Percentiles rank a stretch among this genome's conserved stretches.
Conservation (phyloP, 1,284 basidiomycete species). For the Tylopilus sp. region DNA sequence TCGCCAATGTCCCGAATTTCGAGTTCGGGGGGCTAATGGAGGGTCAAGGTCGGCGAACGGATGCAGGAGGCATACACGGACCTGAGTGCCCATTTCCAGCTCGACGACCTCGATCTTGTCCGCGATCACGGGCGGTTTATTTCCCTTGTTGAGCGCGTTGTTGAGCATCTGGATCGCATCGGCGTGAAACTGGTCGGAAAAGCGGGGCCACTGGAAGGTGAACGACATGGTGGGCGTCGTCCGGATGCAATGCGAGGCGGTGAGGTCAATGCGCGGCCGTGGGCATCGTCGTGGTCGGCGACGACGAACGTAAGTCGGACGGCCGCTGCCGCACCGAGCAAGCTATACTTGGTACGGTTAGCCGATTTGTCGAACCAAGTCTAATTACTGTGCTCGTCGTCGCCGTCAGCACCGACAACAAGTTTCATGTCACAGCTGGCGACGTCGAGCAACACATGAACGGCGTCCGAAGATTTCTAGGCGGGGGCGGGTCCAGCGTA, state of each 20-base stretch:
- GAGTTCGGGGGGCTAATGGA: slow-evolving; percentile 84
- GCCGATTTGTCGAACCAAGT: slow-evolving; percentile 1
- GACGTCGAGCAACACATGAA: slow-evolving; percentile 49
- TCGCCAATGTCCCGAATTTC: slow-evolving; percentile 99
- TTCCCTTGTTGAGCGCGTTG: slow-evolving; percentile 93
- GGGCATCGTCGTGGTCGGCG: slow-evolving; percentile 24
- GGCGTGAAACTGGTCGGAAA: slow-evolving; percentile 92
- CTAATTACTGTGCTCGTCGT: not conserved
- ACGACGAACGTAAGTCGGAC: slow-evolving; percentile 15
- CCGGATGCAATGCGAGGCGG: not conserved
- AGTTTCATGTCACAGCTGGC: slow-evolving; percentile 23
- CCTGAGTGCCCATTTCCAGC: slow-evolving; percentile 97
- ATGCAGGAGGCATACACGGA: slow-evolving; percentile 38
- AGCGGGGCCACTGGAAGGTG: slow-evolving; percentile 96
- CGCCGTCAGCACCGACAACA: slow-evolving; percentile 14
- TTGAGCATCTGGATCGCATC: slow-evolving; percentile 94
- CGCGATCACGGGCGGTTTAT: slow-evolving; percentile 96
- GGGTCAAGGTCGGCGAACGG: slow-evolving; percentile 9
- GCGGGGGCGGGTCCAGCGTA: slow-evolving; percentile 40
- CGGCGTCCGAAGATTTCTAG: slow-evolving; percentile 68
- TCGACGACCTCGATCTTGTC: slow-evolving; percentile 98
- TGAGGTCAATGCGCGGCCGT: slow-evolving; percentile 11
- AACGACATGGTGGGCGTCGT: slow-evolving; percentile 77
- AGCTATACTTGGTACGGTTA: not conserved
- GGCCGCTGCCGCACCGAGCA: not conserved